phyloP scores from a whole-genome alignment of 2,329 filamentous ascomycete species.

The Cucurbitaria berberidis region DNA sequence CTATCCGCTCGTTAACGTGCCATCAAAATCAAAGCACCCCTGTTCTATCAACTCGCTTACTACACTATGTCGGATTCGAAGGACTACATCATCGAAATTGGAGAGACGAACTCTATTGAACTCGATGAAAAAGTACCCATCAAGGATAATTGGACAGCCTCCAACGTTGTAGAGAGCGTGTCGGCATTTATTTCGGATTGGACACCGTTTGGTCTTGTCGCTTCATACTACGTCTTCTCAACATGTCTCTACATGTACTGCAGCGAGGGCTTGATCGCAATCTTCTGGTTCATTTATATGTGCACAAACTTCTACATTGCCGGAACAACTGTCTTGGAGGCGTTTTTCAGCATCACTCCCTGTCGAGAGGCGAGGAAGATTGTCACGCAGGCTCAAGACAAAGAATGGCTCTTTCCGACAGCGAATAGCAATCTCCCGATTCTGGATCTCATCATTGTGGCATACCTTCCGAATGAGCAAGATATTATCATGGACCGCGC shows the following conservation, averaged over 20 bases:
- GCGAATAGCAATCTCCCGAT: conserved; percentile 50
- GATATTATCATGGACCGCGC: conserved; percentile 58
- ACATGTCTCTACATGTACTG: conserved; percentile 52
- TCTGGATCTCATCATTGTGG: conserved; percentile 57
- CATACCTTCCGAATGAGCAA: conserved; percentile 59
- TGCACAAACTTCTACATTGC: conserved; percentile 55
- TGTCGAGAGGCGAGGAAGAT: conserved; percentile 47
- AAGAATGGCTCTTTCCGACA: conserved; percentile 52
- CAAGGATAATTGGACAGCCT: conserved; percentile 8
- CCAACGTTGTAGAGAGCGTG: conserved; percentile 11
- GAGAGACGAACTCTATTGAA: conserved; percentile 19
- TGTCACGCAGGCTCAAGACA: conserved; percentile 47
- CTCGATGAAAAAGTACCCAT: conserved; percentile 8
- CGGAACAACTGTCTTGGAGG: conserved; percentile 51
- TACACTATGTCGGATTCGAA: conserved; percentile 33
- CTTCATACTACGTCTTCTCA: conserved; percentile 52
- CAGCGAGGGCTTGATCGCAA: conserved; percentile 42
- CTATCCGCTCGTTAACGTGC: conserved; percentile 2
- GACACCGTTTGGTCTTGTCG: conserved; percentile 52
- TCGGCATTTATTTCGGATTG: conserved; percentile 48
- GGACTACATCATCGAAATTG: conserved; percentile 32
- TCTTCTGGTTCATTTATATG: conserved; percentile 56
- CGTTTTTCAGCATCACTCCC: conserved; percentile 49
- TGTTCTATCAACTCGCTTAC: conserved; percentile 15
- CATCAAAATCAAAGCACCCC: neutral